phyloP scores from a whole-genome alignment of 2,329 filamentous ascomycete genomes.

The Alternaria ventricosa region DNA sequence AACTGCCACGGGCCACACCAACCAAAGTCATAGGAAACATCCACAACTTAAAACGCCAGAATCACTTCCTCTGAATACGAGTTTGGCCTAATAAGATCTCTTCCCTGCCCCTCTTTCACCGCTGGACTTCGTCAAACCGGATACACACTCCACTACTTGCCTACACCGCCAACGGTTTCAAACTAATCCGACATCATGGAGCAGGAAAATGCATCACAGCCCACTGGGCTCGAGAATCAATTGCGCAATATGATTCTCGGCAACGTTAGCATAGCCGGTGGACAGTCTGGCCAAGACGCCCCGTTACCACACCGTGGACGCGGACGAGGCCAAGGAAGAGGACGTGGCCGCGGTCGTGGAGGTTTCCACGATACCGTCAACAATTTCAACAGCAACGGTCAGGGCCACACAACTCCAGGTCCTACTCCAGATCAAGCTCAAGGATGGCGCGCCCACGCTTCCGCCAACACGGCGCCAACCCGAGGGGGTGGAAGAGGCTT shows the following conservation, averaged over 20 bases:
- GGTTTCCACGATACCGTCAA: conserved; percentile 18
- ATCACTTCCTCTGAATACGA: not conserved
- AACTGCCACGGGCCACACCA: not conserved
- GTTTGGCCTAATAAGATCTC: not conserved
- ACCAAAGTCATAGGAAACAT: not conserved
- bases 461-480: conserved; percentile 1
- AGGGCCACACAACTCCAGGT: conserved; percentile 8
- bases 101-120: not conserved
- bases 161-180: not conserved
- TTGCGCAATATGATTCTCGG: conserved; percentile 67
- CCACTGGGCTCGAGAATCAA: conserved; percentile 57
- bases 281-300: conserved; percentile 22
- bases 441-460: conserved; percentile 1
- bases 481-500: conserved; percentile 18
- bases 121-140: not conserved
- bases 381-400: conserved; percentile 9
- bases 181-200: conserved; percentile 25
- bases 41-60: not conserved
- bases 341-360: conserved; percentile 26
- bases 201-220: conserved; percentile 10
- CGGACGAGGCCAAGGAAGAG: conserved; percentile 13
- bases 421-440: conserved; percentile 19
- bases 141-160: not conserved
- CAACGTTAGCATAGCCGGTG: conserved; percentile 51
- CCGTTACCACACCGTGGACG: conserved; percentile 25